These are phyloP conservation scores for Haberlea rhodopensis DNA, from an alignment of 257 asterid species.

Conservation along the genomic window DNA sequence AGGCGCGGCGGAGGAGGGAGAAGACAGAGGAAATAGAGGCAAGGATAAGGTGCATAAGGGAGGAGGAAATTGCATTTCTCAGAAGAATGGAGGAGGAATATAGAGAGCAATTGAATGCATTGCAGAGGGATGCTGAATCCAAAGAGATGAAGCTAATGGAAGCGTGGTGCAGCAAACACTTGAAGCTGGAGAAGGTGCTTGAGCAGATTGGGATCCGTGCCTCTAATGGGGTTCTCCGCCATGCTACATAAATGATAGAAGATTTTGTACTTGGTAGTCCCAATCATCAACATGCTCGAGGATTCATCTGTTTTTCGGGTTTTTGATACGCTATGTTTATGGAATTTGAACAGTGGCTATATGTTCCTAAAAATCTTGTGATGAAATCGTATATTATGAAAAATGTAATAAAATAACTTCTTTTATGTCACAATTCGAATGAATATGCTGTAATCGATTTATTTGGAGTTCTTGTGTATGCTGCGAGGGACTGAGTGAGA, in stretches of 20 bases:
- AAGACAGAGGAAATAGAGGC: conserved; percentile 58
- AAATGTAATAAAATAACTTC: background rate
- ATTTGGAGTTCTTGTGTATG: background rate
- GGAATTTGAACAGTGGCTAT: too few species aligned
- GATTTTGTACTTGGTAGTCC: background rate
- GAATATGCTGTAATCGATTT: background rate
- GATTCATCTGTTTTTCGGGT: too few species aligned
- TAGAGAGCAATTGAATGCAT: conserved; percentile 50
- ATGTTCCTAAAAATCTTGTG: background rate
- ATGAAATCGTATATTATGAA: background rate
- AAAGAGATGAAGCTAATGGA: conserved; percentile 68
- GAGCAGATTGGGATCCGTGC: conserved; percentile 45
- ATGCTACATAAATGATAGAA: background rate
- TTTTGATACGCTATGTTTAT: too few species aligned
- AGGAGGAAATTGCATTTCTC: conserved; percentile 51
- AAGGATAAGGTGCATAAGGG: conserved; percentile 49
- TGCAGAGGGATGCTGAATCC: conserved; percentile 68
- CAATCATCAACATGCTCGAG: background rate
- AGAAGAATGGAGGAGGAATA: conserved; percentile 63
- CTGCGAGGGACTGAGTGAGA: too few species aligned
- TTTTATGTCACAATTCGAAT: background rate
- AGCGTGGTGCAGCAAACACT: conserved; percentile 56
- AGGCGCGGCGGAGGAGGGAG: conserved; percentile 59
- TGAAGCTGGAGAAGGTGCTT: conserved; percentile 49
- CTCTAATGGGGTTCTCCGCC: conserved; percentile 32